A percentile compares a stretch with the other conserved stretches of the same genome.
Evolutionary conservation across 129 eudicot species (phyloP).

Genomic region (Rutidosis leptorrhynchoides): DNA sequence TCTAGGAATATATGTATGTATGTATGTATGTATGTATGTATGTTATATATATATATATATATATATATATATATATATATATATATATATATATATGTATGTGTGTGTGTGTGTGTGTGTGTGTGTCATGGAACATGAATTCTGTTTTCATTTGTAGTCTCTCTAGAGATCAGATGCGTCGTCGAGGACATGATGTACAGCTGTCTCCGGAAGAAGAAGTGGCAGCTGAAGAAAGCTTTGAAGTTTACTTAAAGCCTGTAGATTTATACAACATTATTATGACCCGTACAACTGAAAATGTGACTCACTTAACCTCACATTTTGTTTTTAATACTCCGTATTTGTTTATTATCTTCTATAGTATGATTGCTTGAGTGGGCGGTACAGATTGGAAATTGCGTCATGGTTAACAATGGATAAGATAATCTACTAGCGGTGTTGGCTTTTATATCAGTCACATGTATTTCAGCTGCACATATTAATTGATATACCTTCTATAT

Average conservation of each 20-base stretch:
- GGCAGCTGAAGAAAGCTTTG: slow-evolving; percentile 90
- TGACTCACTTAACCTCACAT: slow-evolving; percentile 27
- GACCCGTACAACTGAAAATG: slow-evolving; percentile 67
- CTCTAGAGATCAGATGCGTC: slow-evolving; percentile 75
- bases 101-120: background rate
- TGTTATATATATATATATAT: too few species aligned
- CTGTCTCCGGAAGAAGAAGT: slow-evolving; percentile 73
- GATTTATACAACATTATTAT: slow-evolving; percentile 93
- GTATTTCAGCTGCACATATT: background rate
- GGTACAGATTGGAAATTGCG: slow-evolving; percentile 13
- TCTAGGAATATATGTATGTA: background rate
- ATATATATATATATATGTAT: too few species aligned
- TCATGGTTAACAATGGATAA: too few species aligned
- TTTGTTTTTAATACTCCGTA: background rate
- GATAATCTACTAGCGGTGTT: slow-evolving; percentile 8
- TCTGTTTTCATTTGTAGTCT: slow-evolving; percentile 67
- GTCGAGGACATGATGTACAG: slow-evolving; percentile 52
- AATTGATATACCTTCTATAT: slow-evolving; percentile 1
- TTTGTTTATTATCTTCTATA: slow-evolving; percentile 16
- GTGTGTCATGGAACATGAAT: slow-evolving; percentile 58
- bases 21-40: too few species aligned
- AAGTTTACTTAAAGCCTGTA: slow-evolving; percentile 87
- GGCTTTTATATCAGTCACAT: slow-evolving; percentile 4
- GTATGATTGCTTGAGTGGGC: slow-evolving; percentile 7
- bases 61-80: too few species aligned